Percentiles rank a stretch among this genome's conserved stretches.
Conservation (phyloP, 371 early-diverging fungal genomes). For the Mucor irregularis region DNA sequence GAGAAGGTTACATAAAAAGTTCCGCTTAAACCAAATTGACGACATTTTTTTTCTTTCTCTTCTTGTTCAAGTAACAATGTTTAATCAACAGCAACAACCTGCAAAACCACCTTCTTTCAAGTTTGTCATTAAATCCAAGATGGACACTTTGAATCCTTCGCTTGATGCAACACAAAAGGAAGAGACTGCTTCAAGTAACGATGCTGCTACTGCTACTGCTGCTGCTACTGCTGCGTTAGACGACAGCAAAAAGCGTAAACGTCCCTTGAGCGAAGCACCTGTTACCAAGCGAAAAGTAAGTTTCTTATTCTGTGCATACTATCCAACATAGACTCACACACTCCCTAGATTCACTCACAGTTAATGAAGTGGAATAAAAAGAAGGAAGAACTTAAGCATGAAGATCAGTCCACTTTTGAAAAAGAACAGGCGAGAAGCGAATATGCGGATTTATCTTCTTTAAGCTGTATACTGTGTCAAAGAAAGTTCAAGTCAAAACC, state of each 20-base stretch:
- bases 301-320: not conserved
- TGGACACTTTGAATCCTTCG: slow-evolving; percentile 6
- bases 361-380: slow-evolving; percentile 28
- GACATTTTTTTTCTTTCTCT: not conserved
- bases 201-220: not conserved
- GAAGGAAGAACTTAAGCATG: slow-evolving; percentile 20
- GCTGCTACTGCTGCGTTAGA: not conserved
- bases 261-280: slow-evolving; percentile 22
- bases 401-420: slow-evolving; percentile 18
- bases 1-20: not conserved
- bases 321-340: not conserved
- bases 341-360: slow-evolving; percentile 47
- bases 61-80: slow-evolving; percentile 18
- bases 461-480: slow-evolving; percentile 69
- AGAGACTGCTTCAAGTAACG: not conserved
- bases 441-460: slow-evolving; percentile 46
- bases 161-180: not conserved
- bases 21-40: too few species aligned
- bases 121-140: slow-evolving; percentile 43
- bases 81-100: slow-evolving; percentile 41
- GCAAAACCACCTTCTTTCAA: slow-evolving; percentile 30
- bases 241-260: slow-evolving; percentile 45
- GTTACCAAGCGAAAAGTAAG: slow-evolving; percentile 42
- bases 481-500: slow-evolving; percentile 62
- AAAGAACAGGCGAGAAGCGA: slow-evolving; percentile 36